A percentile compares a stretch with the other conserved stretches of the same genome.
These are phyloP conservation scores for Penicillium nordicum DNA, from an alignment of 2,329 filamentous ascomycete genomes.

Conservation along the genomic window DNA sequence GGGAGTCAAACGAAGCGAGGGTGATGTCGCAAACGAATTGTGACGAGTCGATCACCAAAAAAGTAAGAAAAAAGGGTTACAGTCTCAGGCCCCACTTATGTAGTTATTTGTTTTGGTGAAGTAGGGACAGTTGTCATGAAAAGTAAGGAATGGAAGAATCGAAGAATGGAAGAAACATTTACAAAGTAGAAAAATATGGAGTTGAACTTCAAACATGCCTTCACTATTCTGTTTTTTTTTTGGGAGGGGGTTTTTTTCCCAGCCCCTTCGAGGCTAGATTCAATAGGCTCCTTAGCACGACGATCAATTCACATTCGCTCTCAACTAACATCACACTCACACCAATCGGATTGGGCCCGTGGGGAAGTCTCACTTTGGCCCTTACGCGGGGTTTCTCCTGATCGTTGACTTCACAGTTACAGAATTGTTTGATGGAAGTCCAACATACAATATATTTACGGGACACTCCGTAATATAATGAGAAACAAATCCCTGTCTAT, in stretches of 20 bases:
- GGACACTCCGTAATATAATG: too few relatives aligned
- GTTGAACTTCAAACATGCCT: background rate
- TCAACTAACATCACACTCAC: background rate
- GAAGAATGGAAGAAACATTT: background rate
- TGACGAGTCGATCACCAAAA: slow-evolving; percentile 7
- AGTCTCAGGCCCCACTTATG: slow-evolving; percentile 1
- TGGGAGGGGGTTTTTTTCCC: background rate
- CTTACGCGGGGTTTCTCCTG: slow-evolving; percentile 1
- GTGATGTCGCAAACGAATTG: slow-evolving; percentile 11
- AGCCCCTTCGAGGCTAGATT: background rate
- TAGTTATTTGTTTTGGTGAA: slow-evolving; percentile 6
- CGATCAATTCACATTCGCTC: background rate
- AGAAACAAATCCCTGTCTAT: background rate
- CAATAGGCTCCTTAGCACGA: slow-evolving; percentile 4
- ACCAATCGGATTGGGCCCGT: slow-evolving; percentile 1
- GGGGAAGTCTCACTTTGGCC: background rate
- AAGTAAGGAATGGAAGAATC: slow-evolving; percentile 12
- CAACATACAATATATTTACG: too few relatives aligned
- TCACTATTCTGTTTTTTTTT: too few relatives aligned
- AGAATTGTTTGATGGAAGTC: too few relatives aligned
- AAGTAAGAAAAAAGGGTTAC: background rate
- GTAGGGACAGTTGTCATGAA: background rate
- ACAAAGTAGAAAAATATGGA: background rate
- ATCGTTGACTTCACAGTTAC: background rate
- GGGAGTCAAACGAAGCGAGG: slow-evolving; percentile 9